Evolutionary conservation across 2,329 filamentous ascomycete genomes (phyloP).

Genomic region (Coniochaeta prunicola): DNA sequence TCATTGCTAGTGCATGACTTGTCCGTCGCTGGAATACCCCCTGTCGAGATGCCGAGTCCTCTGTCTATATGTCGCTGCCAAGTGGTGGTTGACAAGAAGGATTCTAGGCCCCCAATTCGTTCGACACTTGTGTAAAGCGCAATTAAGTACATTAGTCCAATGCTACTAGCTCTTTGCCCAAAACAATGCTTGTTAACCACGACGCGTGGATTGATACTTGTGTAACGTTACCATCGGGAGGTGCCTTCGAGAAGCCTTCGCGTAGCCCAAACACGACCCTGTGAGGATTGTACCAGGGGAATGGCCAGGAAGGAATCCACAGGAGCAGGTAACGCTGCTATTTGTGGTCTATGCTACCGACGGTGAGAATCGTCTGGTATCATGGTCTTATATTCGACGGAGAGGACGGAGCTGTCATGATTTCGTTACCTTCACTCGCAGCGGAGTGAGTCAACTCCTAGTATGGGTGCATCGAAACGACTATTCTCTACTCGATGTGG

Average conservation of each 20-base stretch:
- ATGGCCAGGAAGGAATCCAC: neutral
- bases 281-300: too few species aligned
- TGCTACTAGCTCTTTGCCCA: neutral
- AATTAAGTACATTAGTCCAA: neutral
- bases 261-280: too few species aligned
- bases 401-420: neutral
- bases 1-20: constrained; percentile 4
- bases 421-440: neutral
- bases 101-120: neutral
- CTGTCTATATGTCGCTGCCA: neutral
- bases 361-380: neutral
- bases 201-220: too few species aligned
- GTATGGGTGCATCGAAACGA: neutral
- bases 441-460: neutral
- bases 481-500: too few species aligned
- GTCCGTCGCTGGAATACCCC: neutral
- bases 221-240: too few species aligned
- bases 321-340: neutral
- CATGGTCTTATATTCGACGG: neutral
- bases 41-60: neutral
- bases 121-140: neutral
- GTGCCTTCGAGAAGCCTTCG: too few species aligned
- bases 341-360: neutral
- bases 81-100: neutral
- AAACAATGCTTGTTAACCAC: neutral